Conservation (phyloP, 1,284 basidiomycete species). For the Porogramme epimiltina region DNA sequence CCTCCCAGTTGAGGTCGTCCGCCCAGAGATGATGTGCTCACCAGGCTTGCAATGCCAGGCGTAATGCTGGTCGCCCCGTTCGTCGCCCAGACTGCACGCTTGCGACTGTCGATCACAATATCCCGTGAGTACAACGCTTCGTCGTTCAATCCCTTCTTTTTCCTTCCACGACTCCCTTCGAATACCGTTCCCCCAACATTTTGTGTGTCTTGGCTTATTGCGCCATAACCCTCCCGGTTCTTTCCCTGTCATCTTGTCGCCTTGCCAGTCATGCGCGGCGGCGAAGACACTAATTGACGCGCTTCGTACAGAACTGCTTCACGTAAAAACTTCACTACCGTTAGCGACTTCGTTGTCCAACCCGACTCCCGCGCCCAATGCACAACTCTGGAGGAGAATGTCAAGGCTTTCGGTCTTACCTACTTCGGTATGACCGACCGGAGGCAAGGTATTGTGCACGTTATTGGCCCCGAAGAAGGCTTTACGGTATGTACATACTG, state of each 20-base stretch:
- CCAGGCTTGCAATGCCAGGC: conserved; percentile 40
- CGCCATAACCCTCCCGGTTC: too few relatives aligned
- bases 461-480: conserved; percentile 96
- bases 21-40: not conserved
- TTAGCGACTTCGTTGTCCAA: conserved; percentile 82
- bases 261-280: not conserved
- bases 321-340: conserved; percentile 83
- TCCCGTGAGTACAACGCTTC: conserved; percentile 68
- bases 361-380: conserved; percentile 94
- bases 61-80: conserved; percentile 81
- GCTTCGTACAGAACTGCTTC: conserved; percentile 66
- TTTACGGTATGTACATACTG: conserved; percentile 67
- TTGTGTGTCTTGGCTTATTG: too few relatives aligned
- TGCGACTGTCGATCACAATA: conserved; percentile 94
- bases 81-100: conserved; percentile 93
- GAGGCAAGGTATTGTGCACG: conserved; percentile 93
- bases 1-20: not conserved
- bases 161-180: not conserved
- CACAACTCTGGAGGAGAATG: conserved; percentile 89
- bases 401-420: conserved; percentile 92
- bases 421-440: conserved; percentile 95
- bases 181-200: too few relatives aligned
- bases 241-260: too few relatives aligned
- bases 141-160: not conserved
- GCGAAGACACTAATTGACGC: too few relatives aligned